Evolutionary conservation across 805 yeast species (phyloP).

Genomic region (Starmerella sp.): DNA sequence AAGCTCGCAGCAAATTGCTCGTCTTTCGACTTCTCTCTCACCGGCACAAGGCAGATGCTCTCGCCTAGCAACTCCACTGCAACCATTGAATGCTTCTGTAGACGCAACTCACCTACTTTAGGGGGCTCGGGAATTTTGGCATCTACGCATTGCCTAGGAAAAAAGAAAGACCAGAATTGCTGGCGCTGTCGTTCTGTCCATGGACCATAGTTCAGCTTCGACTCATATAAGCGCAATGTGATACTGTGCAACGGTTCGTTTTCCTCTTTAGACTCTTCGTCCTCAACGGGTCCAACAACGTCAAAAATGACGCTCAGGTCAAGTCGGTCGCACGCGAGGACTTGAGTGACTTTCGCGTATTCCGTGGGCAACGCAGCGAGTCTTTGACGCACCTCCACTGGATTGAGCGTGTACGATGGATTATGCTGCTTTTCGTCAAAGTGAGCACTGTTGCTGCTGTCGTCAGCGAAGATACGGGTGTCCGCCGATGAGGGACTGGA

Average conservation of each 20-base stretch:
- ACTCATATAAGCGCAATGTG: constrained; percentile 45
- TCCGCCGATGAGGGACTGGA: neutral
- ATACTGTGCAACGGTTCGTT: constrained; percentile 35
- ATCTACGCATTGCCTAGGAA: constrained; percentile 45
- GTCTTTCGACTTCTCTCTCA: constrained; percentile 75
- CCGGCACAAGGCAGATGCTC: constrained; percentile 61
- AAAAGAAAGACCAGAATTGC: constrained; percentile 50
- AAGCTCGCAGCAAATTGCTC: constrained; percentile 10
- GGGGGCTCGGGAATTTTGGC: constrained; percentile 35
- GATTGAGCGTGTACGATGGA: neutral
- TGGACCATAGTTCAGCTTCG: constrained; percentile 78
- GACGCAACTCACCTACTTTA: constrained; percentile 42
- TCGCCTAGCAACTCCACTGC: constrained; percentile 54
- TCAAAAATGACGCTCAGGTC: constrained; percentile 59
- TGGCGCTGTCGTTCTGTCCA: constrained; percentile 86
- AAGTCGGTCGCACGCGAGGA: constrained; percentile 50
- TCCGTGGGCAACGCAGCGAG: constrained; percentile 36
- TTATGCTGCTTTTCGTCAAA: neutral
- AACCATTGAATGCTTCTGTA: constrained; percentile 45
- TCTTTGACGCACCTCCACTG: constrained; percentile 25
- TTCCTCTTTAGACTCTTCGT: neutral
- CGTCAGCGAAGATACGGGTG: neutral
- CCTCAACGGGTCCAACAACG: constrained; percentile 46
- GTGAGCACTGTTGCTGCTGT: neutral
- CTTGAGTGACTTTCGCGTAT: constrained; percentile 67